phyloP scores from a whole-genome alignment of 2,329 filamentous ascomycete genomes.

The Allantophomopsis cytisporea region DNA sequence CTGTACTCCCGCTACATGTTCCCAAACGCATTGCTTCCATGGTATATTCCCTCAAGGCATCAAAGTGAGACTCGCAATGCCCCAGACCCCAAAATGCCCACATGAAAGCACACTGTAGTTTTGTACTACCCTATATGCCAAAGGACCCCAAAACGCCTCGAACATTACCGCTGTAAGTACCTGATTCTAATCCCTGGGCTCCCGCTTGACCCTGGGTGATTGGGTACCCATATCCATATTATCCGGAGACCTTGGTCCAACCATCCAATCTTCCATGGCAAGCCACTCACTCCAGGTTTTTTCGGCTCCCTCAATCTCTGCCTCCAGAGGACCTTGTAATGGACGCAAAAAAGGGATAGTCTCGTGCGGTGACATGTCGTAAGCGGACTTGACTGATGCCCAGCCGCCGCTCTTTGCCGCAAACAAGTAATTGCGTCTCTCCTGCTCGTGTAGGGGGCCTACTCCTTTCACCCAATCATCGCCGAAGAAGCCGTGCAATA shows the following conservation, averaged over 20 bases:
- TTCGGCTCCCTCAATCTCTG: slow-evolving; percentile 75
- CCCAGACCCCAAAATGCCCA: too few species aligned
- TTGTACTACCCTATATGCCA: too few species aligned
- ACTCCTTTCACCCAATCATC: slow-evolving; percentile 77
- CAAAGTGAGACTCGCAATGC: too few species aligned
- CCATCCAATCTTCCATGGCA: slow-evolving; percentile 97
- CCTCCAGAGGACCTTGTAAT: slow-evolving; percentile 60
- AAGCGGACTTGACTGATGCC: slow-evolving; percentile 78
- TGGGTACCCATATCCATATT: slow-evolving; percentile 5
- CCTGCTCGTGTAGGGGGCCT: slow-evolving; percentile 72
- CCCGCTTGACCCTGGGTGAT: slow-evolving; percentile 2
- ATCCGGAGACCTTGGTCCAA: slow-evolving; percentile 65
- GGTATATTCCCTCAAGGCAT: too few species aligned
- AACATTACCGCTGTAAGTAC: too few species aligned
- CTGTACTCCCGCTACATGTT: too few species aligned
- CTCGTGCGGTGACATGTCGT: slow-evolving; percentile 77
- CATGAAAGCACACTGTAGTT: too few species aligned
- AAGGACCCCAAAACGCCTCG: too few species aligned
- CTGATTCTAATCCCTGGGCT: background rate
- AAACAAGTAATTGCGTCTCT: slow-evolving; percentile 89
- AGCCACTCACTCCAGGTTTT: slow-evolving; percentile 87
- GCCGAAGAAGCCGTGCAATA: slow-evolving; percentile 96
- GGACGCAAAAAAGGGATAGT: slow-evolving; percentile 78
- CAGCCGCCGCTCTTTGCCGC: slow-evolving; percentile 87
- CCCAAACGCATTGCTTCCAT: too few species aligned